phyloP scores from a whole-genome alignment of 2,329 filamentous ascomycete species.

The Aureobasidium lini region DNA sequence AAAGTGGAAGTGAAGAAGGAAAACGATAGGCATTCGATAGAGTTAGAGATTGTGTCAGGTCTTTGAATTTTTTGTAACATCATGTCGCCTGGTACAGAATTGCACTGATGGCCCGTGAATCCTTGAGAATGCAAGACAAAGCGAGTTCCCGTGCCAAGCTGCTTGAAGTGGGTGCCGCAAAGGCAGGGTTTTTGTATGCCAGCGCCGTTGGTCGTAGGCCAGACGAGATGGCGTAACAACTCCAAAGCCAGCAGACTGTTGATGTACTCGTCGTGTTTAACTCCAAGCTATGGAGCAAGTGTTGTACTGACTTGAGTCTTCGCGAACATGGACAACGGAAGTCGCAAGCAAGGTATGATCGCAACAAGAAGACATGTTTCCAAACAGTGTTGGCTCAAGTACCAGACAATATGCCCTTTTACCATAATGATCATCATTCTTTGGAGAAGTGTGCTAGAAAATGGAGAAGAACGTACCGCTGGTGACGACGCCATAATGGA shows the following conservation, averaged over 20 bases:
- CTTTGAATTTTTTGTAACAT: slow-evolving; percentile 63
- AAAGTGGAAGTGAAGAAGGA: background rate
- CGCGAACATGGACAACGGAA: background rate
- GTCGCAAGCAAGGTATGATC: background rate
- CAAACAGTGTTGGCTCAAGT: background rate
- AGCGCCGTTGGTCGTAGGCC: slow-evolving; percentile 24
- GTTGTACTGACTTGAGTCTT: slow-evolving; percentile 3
- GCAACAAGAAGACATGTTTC: background rate
- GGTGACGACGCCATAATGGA: background rate
- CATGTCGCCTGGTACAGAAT: slow-evolving; percentile 29
- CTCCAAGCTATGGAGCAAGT: background rate
- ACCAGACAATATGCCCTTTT: slow-evolving; percentile 54
- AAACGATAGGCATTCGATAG: background rate
- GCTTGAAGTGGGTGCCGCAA: background rate
- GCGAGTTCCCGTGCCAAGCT: background rate
- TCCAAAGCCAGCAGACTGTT: slow-evolving; percentile 14
- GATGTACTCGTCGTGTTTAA: slow-evolving; percentile 14
- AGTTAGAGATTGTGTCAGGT: slow-evolving; percentile 50
- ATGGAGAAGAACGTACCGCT: background rate
- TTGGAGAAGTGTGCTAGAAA: background rate
- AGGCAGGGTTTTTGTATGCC: slow-evolving; percentile 17
- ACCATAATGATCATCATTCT: slow-evolving; percentile 51
- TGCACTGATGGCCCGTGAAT: background rate
- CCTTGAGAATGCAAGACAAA: background rate
- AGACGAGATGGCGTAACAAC: slow-evolving; percentile 3